Conservation (phyloP, 352 stramenopile genomes). For the Globisporangium solare region DNA sequence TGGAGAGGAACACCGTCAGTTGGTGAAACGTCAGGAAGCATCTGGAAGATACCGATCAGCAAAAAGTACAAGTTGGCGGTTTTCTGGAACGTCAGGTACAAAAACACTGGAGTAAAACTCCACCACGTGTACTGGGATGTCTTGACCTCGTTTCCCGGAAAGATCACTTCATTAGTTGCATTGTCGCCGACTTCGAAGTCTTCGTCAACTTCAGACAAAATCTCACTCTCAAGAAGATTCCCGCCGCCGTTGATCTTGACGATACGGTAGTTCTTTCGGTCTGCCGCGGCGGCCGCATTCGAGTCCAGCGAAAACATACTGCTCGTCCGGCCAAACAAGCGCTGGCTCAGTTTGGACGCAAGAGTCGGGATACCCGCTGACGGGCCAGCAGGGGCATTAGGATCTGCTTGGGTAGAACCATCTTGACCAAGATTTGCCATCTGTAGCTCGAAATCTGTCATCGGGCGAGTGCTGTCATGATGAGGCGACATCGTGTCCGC, state of each 20-base stretch:
- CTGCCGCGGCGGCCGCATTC: conserved; percentile 7
- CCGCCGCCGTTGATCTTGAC: conserved; percentile 63
- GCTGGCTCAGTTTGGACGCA: conserved; percentile 27
- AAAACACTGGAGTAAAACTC: conserved; percentile 84
- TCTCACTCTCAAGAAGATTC: conserved; percentile 6
- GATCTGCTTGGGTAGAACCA: background rate
- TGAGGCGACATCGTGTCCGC: conserved; percentile 25
- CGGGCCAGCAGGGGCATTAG: conserved; percentile 9
- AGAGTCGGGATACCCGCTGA: conserved; percentile 14
- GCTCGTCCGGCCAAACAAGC: conserved; percentile 34
- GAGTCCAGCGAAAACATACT: conserved; percentile 67
- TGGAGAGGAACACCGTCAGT: conserved; percentile 79
- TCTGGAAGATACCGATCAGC: conserved; percentile 85
- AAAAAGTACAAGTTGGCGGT: conserved; percentile 88
- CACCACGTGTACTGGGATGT: conserved; percentile 88
- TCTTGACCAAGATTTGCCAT: conserved; percentile 22
- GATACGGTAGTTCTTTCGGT: conserved; percentile 57
- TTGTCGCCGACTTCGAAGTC: conserved; percentile 2
- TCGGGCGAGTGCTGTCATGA: conserved; percentile 10
- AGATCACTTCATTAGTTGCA: conserved; percentile 19
- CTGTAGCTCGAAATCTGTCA: conserved; percentile 56
- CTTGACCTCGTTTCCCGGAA: conserved; percentile 75
- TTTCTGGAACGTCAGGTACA: conserved; percentile 87
- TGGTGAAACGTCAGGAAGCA: conserved; percentile 77
- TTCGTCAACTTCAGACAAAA: conserved; percentile 11